A percentile compares a stretch with the other conserved stretches of the same genome.
These are phyloP conservation scores for Boletus smithii DNA, from an alignment of 1,284 basidiomycete species.

Conservation along the genomic window DNA sequence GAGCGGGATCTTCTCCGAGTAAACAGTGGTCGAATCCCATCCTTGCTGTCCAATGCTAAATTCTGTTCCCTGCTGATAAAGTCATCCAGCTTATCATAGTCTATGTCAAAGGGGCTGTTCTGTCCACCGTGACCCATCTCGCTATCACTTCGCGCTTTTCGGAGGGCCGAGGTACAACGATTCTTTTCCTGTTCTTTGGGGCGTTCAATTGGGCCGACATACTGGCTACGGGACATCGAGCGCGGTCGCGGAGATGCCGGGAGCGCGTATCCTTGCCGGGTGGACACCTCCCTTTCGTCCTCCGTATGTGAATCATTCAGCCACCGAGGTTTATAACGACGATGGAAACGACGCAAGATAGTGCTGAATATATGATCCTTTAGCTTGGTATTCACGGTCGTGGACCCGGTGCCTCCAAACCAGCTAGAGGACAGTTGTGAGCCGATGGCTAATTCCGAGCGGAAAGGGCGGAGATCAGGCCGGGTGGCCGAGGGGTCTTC, in stretches of 20 bases:
- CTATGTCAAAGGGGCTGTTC: constrained; percentile 48
- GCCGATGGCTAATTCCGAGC: constrained; percentile 37
- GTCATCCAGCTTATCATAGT: constrained; percentile 35
- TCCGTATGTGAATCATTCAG: constrained; percentile 32
- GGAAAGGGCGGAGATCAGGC: constrained; percentile 37
- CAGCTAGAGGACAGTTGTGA: constrained; percentile 40
- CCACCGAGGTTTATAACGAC: constrained; percentile 46
- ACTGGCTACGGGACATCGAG: constrained; percentile 36
- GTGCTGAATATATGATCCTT: constrained; percentile 93
- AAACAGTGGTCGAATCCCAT: constrained; percentile 28
- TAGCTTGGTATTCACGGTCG: constrained; percentile 86
- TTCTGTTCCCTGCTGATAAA: constrained; percentile 26
- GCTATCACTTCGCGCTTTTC: constrained; percentile 63
- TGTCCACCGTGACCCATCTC: constrained; percentile 36
- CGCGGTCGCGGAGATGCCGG: constrained; percentile 35
- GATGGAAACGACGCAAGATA: constrained; percentile 69
- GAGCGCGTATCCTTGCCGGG: constrained; percentile 45
- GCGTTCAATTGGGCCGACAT: constrained; percentile 38
- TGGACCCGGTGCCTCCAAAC: constrained; percentile 87
- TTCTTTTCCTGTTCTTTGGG: constrained; percentile 36
- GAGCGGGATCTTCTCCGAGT: constrained; percentile 55
- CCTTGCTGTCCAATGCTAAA: constrained; percentile 21
- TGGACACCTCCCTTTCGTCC: constrained; percentile 42
- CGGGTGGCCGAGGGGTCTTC: constrained; percentile 35
- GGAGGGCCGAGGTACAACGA: constrained; percentile 39